Percentiles rank a stretch among this genome's conserved stretches.
Evolutionary conservation across 228 moss, liverwort and hornwort genomes (phyloP).

Genomic region (Sphagnum magellanicum): DNA sequence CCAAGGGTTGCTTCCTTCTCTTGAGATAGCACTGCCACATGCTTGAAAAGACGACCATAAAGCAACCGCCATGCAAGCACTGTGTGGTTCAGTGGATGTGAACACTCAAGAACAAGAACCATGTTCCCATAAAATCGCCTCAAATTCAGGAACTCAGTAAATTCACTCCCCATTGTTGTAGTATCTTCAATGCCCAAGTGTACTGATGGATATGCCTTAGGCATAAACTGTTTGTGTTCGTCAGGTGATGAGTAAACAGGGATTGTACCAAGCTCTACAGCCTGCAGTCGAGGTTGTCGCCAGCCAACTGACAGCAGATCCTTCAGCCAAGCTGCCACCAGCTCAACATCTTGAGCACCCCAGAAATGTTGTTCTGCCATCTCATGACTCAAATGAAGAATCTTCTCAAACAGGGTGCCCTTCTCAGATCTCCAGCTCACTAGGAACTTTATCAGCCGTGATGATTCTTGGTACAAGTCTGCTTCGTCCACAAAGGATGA

Average conservation of each 20-base stretch:
- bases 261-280: conserved; percentile 58
- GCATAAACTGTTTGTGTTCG: conserved; percentile 60
- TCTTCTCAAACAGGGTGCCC: conserved; percentile 54
- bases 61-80: conserved; percentile 81
- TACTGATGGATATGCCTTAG: conserved; percentile 60
- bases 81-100: conserved; percentile 71
- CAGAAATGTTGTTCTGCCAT: conserved; percentile 79
- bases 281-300: conserved; percentile 64
- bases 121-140: conserved; percentile 78
- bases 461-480: conserved; percentile 62
- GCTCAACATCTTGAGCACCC: conserved; percentile 56
- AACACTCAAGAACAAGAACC: conserved; percentile 75
- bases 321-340: conserved; percentile 70
- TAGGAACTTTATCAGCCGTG: conserved; percentile 47
- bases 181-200: conserved; percentile 81
- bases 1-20: conserved; percentile 65
- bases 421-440: conserved; percentile 70
- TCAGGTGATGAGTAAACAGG: conserved; percentile 24
- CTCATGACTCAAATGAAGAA: conserved; percentile 69
- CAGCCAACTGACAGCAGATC: conserved; percentile 87
- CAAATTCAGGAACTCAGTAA: conserved; percentile 81
- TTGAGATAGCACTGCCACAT: conserved; percentile 72
- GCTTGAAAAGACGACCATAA: conserved; percentile 91
- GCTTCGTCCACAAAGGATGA: conserved; percentile 66
- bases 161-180: conserved; percentile 61